Percentiles rank a stretch among this genome's conserved stretches.
Evolutionary conservation across 2,329 filamentous ascomycete species (phyloP).

Genomic region (Fusarium sp.): DNA sequence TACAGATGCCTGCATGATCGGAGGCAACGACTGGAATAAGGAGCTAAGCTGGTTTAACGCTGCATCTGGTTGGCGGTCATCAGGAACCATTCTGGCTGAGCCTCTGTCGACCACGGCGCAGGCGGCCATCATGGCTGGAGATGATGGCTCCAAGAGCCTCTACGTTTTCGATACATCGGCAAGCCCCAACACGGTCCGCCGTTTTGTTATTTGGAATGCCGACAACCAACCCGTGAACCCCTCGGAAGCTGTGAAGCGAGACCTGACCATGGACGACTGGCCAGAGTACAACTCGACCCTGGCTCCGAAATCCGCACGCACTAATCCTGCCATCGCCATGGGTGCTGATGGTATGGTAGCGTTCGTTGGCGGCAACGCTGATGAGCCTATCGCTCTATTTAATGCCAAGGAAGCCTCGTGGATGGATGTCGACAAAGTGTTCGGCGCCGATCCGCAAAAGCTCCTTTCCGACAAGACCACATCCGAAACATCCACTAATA

Average conservation of each 20-base stretch:
- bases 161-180: conserved; percentile 83
- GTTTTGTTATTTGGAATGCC: conserved; percentile 76
- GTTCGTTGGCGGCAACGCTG: conserved; percentile 80
- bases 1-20: conserved; percentile 80
- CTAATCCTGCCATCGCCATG: conserved; percentile 81
- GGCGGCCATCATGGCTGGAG: conserved; percentile 77
- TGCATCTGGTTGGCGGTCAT: conserved; percentile 74
- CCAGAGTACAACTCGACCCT: conserved; percentile 84
- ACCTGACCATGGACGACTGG: conserved; percentile 76
- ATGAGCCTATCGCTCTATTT: conserved; percentile 83
- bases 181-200: conserved; percentile 82
- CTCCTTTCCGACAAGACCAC: conserved; percentile 49
- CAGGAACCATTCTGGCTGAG: conserved; percentile 74
- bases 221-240: conserved; percentile 69
- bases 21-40: conserved; percentile 74
- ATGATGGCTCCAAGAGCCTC: conserved; percentile 84
- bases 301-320: conserved; percentile 75
- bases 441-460: conserved; percentile 66
- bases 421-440: conserved; percentile 78
- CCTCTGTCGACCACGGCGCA: conserved; percentile 71
- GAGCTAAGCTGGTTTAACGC: conserved; percentile 82
- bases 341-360: conserved; percentile 78
- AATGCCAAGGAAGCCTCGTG: conserved; percentile 82
- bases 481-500: conserved; percentile 27
- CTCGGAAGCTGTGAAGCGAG: conserved; percentile 59